Evolutionary conservation across 2,329 filamentous ascomycete species (phyloP).

Genomic region (Massarina eburnea): DNA sequence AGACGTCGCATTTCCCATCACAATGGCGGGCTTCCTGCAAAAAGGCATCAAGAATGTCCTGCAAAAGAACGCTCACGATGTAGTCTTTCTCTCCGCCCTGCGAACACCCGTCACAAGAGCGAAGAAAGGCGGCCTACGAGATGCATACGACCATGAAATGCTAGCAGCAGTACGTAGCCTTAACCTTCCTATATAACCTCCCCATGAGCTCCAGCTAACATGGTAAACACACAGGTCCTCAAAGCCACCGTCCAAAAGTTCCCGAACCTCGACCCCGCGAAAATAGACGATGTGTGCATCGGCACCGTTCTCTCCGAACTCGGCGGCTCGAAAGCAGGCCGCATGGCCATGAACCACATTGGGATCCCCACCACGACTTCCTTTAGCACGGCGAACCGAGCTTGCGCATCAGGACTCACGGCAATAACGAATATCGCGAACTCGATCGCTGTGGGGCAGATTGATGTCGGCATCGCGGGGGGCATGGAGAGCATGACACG

Average conservation of each 20-base stretch:
- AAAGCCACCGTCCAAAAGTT: slow-evolving; percentile 71
- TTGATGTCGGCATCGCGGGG: slow-evolving; percentile 75
- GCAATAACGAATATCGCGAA: slow-evolving; percentile 74
- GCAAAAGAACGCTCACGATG: slow-evolving; percentile 74
- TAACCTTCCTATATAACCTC: no score
- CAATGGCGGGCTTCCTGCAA: slow-evolving; percentile 49
- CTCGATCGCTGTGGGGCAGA: slow-evolving; percentile 72
- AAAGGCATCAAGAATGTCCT: slow-evolving; percentile 76
- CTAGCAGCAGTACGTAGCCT: slow-evolving; percentile 59
- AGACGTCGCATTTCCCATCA: slow-evolving; percentile 13
- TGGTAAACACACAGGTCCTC: slow-evolving; percentile 51
- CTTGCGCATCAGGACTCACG: slow-evolving; percentile 77
- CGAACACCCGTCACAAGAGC: slow-evolving; percentile 84
- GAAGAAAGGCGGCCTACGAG: slow-evolving; percentile 80
- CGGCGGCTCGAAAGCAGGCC: slow-evolving; percentile 84
- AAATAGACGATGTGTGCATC: slow-evolving; percentile 79
- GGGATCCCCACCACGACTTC: slow-evolving; percentile 72
- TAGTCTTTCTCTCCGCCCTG: slow-evolving; percentile 86
- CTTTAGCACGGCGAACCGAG: slow-evolving; percentile 86
- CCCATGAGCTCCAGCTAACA: background rate
- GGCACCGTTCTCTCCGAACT: slow-evolving; percentile 90
- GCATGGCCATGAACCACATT: slow-evolving; percentile 86
- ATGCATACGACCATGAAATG: slow-evolving; percentile 88
- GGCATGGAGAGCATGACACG: slow-evolving; percentile 97
- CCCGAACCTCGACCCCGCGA: slow-evolving; percentile 68